Evolutionary conservation across 2,329 filamentous ascomycete species (phyloP).

Genomic region (Eurotiales sp.): DNA sequence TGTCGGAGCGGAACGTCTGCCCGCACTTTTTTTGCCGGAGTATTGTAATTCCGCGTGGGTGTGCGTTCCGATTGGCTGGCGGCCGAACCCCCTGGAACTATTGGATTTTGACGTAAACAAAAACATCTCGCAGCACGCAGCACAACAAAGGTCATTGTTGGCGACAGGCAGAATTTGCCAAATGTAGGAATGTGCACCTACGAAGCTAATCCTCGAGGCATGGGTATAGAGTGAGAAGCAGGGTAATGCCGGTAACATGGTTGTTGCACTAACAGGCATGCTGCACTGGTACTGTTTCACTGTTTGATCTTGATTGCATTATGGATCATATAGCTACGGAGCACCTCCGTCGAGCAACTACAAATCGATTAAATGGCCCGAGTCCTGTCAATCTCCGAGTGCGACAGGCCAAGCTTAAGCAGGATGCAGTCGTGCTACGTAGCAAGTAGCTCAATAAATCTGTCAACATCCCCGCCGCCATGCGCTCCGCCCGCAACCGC

Average conservation of each 20-base stretch:
- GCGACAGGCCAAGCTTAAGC: not conserved
- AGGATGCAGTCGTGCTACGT: not conserved
- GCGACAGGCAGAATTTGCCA: too few relatives aligned
- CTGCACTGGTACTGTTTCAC: not conserved
- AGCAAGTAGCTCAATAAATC: too few relatives aligned
- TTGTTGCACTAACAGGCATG: too few relatives aligned
- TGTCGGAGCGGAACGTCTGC: constrained; percentile 11
- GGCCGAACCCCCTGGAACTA: not conserved
- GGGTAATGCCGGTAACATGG: too few relatives aligned
- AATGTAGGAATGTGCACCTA: too few relatives aligned
- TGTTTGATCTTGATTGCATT: not conserved
- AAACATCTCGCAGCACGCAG: too few relatives aligned
- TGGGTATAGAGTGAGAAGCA: too few relatives aligned
- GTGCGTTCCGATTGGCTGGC: constrained; percentile 7
- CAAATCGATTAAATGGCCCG: not conserved
- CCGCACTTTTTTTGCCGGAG: constrained; percentile 9
- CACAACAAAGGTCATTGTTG: too few relatives aligned
- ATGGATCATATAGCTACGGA: not conserved
- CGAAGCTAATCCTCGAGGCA: too few relatives aligned
- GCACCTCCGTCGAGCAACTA: not conserved
- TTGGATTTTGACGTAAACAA: not conserved
- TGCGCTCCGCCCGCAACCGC: too few relatives aligned
- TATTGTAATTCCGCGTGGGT: constrained; percentile 7
- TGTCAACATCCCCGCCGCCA: too few relatives aligned
- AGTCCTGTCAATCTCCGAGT: not conserved